Conservation (phyloP, 192 early-diverging fungal genomes). For the Gonapodya prolifera region DNA sequence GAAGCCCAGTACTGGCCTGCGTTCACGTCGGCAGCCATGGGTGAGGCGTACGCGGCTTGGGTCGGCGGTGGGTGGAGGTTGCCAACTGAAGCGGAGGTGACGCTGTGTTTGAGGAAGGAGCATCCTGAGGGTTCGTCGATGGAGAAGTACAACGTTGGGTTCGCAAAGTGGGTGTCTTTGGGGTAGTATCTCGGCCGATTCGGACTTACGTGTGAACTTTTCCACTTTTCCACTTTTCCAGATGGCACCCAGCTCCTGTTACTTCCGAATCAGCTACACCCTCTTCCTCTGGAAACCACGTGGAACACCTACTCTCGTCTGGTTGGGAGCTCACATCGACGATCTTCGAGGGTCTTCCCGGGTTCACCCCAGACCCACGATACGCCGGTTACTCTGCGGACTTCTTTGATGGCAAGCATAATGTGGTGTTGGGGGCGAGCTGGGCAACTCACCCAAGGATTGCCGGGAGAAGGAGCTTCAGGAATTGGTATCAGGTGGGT, state of each 20-base stretch:
- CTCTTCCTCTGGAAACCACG: background rate
- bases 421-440: conserved; percentile 65
- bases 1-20: conserved; percentile 64
- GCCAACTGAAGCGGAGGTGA: conserved; percentile 67
- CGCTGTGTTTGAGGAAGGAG: conserved; percentile 10
- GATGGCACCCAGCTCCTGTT: too few relatives aligned
- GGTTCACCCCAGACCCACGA: conserved; percentile 45
- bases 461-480: conserved; percentile 51
- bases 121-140: conserved; percentile 20
- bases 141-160: conserved; percentile 49
- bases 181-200: too few relatives aligned
- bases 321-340: conserved; percentile 81
- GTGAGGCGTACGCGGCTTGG: conserved; percentile 49
- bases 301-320: conserved; percentile 24
- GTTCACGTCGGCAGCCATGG: conserved; percentile 50
- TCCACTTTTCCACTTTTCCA: too few relatives aligned
- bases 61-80: conserved; percentile 45
- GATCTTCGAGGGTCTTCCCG: conserved; percentile 37
- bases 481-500: conserved; percentile 90
- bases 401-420: conserved; percentile 61
- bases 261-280: background rate
- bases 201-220: too few relatives aligned
- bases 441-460: conserved; percentile 80
- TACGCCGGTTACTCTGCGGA: conserved; percentile 87
- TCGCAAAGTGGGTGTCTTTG: conserved; percentile 55